Evolutionary conservation across 2,329 filamentous ascomycete species (phyloP).

Genomic region (Penicillium sp.): DNA sequence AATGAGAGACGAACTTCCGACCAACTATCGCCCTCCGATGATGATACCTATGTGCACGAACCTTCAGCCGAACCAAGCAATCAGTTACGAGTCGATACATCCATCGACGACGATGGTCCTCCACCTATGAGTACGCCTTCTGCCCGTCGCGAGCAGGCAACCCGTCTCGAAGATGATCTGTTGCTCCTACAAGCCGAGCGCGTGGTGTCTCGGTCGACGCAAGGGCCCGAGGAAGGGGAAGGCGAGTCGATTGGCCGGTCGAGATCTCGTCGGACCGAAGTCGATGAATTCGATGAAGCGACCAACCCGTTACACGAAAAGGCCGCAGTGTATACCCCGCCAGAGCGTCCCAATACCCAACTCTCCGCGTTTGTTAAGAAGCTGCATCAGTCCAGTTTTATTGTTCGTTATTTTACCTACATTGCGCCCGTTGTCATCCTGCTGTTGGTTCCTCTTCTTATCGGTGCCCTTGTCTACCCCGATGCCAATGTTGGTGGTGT

Average conservation of each 20-base stretch:
- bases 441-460: constrained; percentile 66
- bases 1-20: constrained; percentile 26
- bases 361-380: constrained; percentile 66
- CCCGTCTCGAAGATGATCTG: constrained; percentile 65
- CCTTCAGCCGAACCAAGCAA: constrained; percentile 9
- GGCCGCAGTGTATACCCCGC: constrained; percentile 64
- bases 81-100: constrained; percentile 30
- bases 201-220: constrained; percentile 51
- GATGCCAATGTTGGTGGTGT: constrained; percentile 71
- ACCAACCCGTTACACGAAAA: constrained; percentile 71
- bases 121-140: constrained; percentile 50
- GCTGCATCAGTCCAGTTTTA: constrained; percentile 64
- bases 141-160: constrained; percentile 59
- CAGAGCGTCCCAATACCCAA: constrained; percentile 61
- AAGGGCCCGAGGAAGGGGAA: constrained; percentile 32
- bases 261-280: constrained; percentile 55
- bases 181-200: constrained; percentile 65
- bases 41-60: constrained; percentile 33
- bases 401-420: constrained; percentile 71
- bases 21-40: constrained; percentile 31
- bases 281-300: constrained; percentile 66
- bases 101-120: constrained; percentile 9
- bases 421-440: constrained; percentile 65
- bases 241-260: constrained; percentile 52
- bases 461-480: constrained; percentile 63